Percentiles rank a stretch among this genome's conserved stretches.
Evolutionary conservation across 257 asterid genomes (phyloP).

Genomic region (Penstemon eatonii): DNA sequence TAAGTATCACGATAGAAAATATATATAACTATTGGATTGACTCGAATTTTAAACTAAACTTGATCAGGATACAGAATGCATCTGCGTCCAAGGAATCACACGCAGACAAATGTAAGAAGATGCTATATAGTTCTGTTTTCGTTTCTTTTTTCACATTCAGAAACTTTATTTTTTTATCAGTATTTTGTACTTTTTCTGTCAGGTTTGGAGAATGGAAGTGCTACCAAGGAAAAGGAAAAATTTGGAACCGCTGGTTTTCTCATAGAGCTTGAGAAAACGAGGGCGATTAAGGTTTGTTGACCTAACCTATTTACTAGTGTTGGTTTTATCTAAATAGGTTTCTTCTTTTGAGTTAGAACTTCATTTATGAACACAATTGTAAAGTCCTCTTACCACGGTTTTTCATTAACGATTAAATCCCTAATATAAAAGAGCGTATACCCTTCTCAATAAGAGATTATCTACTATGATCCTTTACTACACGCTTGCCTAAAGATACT

Average conservation of each 20-base stretch:
- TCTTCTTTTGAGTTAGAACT: too few relatives aligned
- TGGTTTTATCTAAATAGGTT: background rate
- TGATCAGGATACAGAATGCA: conserved; percentile 40
- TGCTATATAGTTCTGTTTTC: background rate
- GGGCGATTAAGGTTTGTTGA: conserved; percentile 77
- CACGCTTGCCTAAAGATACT: too few relatives aligned
- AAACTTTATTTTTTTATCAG: too few relatives aligned
- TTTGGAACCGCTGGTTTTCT: conserved; percentile 85
- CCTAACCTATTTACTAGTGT: background rate
- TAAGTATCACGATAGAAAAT: too few relatives aligned
- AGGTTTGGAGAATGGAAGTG: conserved; percentile 58
- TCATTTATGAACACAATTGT: background rate
- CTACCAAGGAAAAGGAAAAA: conserved; percentile 47
- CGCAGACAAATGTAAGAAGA: conserved; percentile 34
- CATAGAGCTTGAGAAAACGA: conserved; percentile 69
- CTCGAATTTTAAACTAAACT: conserved; percentile 10
- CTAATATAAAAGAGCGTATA: too few relatives aligned
- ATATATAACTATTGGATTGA: too few relatives aligned
- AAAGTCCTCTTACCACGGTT: too few relatives aligned
- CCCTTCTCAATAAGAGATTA: too few relatives aligned
- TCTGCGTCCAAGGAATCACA: conserved; percentile 29
- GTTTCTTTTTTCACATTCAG: too few relatives aligned
- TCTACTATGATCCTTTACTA: too few relatives aligned
- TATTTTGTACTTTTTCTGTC: background rate
- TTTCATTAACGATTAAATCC: too few relatives aligned